Base-by-base conservation (phyloP, 75 land plant species). In the Selaginella tamariscina region DNA sequence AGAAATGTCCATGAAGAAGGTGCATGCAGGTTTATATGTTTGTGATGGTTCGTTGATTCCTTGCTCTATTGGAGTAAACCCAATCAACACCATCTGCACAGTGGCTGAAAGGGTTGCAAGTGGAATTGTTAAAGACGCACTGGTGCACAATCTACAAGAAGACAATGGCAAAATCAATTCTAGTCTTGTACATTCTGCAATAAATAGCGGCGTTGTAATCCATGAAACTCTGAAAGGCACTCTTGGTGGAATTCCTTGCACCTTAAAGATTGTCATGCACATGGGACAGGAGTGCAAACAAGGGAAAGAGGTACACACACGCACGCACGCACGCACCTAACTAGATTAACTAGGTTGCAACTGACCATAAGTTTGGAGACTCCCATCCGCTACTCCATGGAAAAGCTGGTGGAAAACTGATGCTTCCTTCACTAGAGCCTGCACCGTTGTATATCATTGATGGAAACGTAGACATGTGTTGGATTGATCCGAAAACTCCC, bases 31-130 rank as follows among this genome's bases (percentile, higher is more conserved):
- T 49, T 71, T 82, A 0, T 82, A 82, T 75, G 81, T 79, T 1
- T 82, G 81, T 32, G 84, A 82, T 73, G 84, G 76, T 32, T 82
- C 84, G n/a, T n/a, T 82, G 32, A 82, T 82, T 31, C 84, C 84
- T 32, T 79, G 84, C 59, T 68, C 84, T 27, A 65, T 82, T 54
- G 84, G 84, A 1, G 20, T 78, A 32, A 82, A 82, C 44, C 84
- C 84, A 0, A 56, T 68, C 24, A 69, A 73, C 32, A 82, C 84
- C 2, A 76, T 82, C 21, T 68, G 76, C 0, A 64, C 76, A 27
- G 76, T 56, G 15, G 78, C 84, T 1, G 84, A 82, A 54, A 65
- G 77, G 69, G 76, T 82, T 0, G 60, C 79, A 30, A 32, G n/a
- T 21, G 57, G 55, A 22, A 32, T 76, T 49, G 81, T 79, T 23